These are phyloP conservation scores for Hygrocybe coccinea DNA, from an alignment of 768 basidiomycete genomes.

Conservation along the genomic window DNA sequence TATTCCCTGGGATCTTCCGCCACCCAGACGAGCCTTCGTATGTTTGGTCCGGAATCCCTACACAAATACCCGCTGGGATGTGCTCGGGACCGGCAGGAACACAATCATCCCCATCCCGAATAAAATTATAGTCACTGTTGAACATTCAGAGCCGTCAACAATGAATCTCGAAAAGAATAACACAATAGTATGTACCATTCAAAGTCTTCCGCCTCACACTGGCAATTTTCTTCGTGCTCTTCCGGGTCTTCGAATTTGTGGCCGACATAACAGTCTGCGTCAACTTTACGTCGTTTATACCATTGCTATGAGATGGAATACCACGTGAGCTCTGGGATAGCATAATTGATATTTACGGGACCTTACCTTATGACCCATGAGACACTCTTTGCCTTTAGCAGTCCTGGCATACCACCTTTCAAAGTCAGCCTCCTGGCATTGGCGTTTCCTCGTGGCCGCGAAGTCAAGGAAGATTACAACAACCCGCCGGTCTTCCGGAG, in stretches of 20 bases:
- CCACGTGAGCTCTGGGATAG: background rate
- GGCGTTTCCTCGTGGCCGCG: conserved; percentile 53
- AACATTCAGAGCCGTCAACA: background rate
- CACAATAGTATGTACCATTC: conserved; percentile 67
- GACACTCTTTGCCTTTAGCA: conserved; percentile 55
- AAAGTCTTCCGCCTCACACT: conserved; percentile 82
- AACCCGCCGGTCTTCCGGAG: conserved; percentile 52
- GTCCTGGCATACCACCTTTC: conserved; percentile 85
- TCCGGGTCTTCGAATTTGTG: conserved; percentile 86
- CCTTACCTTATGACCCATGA: conserved; percentile 90
- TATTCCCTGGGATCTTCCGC: conserved; percentile 88
- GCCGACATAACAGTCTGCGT: conserved; percentile 85
- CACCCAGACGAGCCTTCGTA: conserved; percentile 91
- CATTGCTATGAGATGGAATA: conserved; percentile 82
- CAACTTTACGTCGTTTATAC: conserved; percentile 78
- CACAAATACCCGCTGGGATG: conserved; percentile 72
- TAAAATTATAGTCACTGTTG: conserved; percentile 81
- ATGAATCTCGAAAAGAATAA: background rate
- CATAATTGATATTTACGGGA: background rate
- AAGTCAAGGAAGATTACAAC: conserved; percentile 84
- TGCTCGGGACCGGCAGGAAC: conserved; percentile 84
- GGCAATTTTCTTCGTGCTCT: conserved; percentile 75
- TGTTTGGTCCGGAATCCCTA: conserved; percentile 45
- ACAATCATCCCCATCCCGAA: conserved; percentile 70
- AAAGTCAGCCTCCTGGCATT: conserved; percentile 70